These are phyloP conservation scores for Botryotinia convoluta DNA, from an alignment of 2,329 filamentous ascomycete genomes.

Conservation along the genomic window DNA sequence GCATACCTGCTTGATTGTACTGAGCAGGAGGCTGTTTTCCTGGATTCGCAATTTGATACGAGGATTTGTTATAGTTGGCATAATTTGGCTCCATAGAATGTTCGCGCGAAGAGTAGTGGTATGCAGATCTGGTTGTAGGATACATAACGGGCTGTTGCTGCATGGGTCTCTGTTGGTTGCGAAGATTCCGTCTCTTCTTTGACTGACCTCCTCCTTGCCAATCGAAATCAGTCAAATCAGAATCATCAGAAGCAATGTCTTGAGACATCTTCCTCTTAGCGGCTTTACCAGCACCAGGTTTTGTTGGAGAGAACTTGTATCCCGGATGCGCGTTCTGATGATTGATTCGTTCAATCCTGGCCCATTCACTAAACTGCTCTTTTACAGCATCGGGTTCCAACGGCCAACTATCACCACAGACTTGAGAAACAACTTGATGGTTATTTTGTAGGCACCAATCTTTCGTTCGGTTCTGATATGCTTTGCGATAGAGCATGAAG, in stretches of 20 bases:
- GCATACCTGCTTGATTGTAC: constrained; percentile 43
- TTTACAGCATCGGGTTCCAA: constrained; percentile 72
- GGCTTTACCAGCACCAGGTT: constrained; percentile 48
- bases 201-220: constrained; percentile 38
- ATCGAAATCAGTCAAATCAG: constrained; percentile 48
- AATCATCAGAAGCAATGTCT: constrained; percentile 42
- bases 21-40: constrained; percentile 47
- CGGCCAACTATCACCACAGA: constrained; percentile 85
- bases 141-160: constrained; percentile 31
- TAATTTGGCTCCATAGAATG: constrained; percentile 33
- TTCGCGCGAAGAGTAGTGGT: constrained; percentile 35
- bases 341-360: constrained; percentile 77
- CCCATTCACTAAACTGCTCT: constrained; percentile 73
- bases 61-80: constrained; percentile 43
- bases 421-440: constrained; percentile 85
- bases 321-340: constrained; percentile 81
- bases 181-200: constrained; percentile 29
- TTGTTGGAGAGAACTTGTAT: constrained; percentile 92
- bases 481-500: constrained; percentile 96
- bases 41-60: constrained; percentile 52
- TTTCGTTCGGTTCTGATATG: constrained; percentile 84
- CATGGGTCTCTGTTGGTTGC: constrained; percentile 22
- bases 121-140: constrained; percentile 35
- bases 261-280: constrained; percentile 49
- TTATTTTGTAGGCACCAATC: constrained; percentile 80